Evolutionary conservation across 208 protist genomes (phyloP), one percentile per base, ranked within the genome.

Genomic region (Trypanosoma grayi): DNA sequence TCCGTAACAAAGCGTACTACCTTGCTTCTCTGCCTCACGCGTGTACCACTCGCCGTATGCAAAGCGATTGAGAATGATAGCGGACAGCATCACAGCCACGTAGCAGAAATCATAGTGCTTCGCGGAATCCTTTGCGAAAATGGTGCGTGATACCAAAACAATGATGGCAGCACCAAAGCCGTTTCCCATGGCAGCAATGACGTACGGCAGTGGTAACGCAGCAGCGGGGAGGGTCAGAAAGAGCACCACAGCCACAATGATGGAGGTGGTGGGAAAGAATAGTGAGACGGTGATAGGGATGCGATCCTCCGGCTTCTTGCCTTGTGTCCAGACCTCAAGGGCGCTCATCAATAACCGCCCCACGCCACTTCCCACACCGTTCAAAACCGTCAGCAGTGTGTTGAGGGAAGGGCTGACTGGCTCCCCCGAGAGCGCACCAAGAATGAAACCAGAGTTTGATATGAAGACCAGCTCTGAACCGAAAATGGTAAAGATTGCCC

Each of bases 391-490:
- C 27, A 90, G 55, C 9, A 90, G 63, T 10, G 78, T 75, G 41
- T 68, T 77, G 0, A 87, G 36, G 33, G 81, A 78, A 14, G 61
- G 44, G 10, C 46, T 75, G 16, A 74, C 62, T 9, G 45, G 31
- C 13, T 63, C 66, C 14, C 70, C 73, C 1, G 74, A 70, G n/a
- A 89, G 37, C 2, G 87, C 80, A 1, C 64, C 75, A 60, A 85
- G 89, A 40, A 93, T 85, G 41, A 83, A 89, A 60, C 81, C 73
- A n/a, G 83, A 75, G 51, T 91, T 93, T 20, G 73, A 60, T 4
- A 91, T 85, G 28, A 93, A 71, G 27, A 93, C 79, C 34, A 72
- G 64, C 45, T 87, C 68, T 16, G 82, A 69, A 24, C 83, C 81
- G 36, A 73, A 60, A 27, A 81, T 76, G 44, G 66, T 72, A 65